These are phyloP conservation scores for Orobanche coerulescens DNA, from an alignment of 257 asterid genomes.

Conservation along the genomic window DNA sequence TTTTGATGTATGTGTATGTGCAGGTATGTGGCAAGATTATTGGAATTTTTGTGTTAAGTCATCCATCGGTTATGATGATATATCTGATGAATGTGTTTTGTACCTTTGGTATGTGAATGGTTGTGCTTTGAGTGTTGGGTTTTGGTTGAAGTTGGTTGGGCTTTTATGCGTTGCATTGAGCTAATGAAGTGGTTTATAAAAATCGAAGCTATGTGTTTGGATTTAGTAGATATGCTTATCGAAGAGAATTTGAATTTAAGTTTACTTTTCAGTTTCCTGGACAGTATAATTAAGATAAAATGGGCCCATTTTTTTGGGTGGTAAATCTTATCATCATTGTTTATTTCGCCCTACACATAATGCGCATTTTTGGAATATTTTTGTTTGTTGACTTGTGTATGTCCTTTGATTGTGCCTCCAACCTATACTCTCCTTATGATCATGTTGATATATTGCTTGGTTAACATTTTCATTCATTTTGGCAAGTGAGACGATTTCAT, in stretches of 20 bases:
- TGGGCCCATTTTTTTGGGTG: not conserved
- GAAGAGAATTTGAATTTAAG: not conserved
- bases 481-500: too few relatives aligned
- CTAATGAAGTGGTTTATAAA: too few relatives aligned
- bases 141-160: too few relatives aligned
- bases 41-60: not conserved
- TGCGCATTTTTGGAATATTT: not conserved
- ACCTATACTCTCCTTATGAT: too few relatives aligned
- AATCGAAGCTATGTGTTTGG: not conserved
- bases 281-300: too few relatives aligned
- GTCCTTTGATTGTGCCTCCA: not conserved
- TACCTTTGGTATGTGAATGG: not conserved
- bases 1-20: not conserved
- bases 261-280: not conserved
- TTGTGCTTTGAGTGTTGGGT: not conserved
- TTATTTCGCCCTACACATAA: too few relatives aligned
- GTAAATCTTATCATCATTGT: too few relatives aligned
- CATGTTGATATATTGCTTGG: too few relatives aligned
- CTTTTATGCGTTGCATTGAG: too few relatives aligned
- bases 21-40: not conserved
- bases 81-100: not conserved
- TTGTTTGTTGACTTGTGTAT: not conserved
- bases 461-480: too few relatives aligned
- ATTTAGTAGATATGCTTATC: not conserved
- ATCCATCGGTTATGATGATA: not conserved